Base-by-base conservation (phyloP, 768 basidiomycete species). In the Auricularia auricula-judae region DNA sequence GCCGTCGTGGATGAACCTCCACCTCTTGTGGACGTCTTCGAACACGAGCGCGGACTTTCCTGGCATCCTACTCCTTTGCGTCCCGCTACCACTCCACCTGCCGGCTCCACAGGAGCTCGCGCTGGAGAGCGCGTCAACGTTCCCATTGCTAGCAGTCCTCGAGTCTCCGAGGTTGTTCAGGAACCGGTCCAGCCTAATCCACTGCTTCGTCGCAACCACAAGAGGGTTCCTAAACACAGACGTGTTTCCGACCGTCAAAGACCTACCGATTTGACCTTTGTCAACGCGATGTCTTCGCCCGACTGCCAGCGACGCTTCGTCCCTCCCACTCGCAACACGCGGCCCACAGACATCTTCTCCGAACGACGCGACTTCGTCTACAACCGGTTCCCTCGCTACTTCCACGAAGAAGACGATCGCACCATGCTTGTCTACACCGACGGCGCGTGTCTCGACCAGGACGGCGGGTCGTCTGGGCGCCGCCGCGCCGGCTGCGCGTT, bases 341-440 rank as follows among this genome's bases (percentile, higher is more conserved):
- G 56, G 8, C 56, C 56, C 12, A 5, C 12, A 18, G 56, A 59
- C 23, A n/a, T 59, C 21, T 59, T 59, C 18, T 18, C 7, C 34
- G 21, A 59, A 8, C 56, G 56, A 7, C 16, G 5, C 4, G 56
- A 59, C 56, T 59, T 59, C 56, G 33, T n/a, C 29, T 7, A 3
- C 4, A 29, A 59, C 34, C 8, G 21, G 10, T 59, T 59, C 29
- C 29, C 12, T 10, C 56, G 56, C 29, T 18, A 8, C 29, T 34
- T 59, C n/a, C 33, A 65, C 59, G 11, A n/a, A 4, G 59, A 43
- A 33, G 56, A 23, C 36, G 51, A 65, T n/a, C 58, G 7, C 59
- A 60, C 62, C 16, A 54, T 66, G 33, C 58, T 66, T 33, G 39
- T 66, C 18, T 63, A 65, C 54, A 66, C 65, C 29, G 65, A 66